These are phyloP conservation scores for Kurtzmaniella natalensis DNA, from an alignment of 1,139 yeast genomes.

Conservation along the genomic window DNA sequence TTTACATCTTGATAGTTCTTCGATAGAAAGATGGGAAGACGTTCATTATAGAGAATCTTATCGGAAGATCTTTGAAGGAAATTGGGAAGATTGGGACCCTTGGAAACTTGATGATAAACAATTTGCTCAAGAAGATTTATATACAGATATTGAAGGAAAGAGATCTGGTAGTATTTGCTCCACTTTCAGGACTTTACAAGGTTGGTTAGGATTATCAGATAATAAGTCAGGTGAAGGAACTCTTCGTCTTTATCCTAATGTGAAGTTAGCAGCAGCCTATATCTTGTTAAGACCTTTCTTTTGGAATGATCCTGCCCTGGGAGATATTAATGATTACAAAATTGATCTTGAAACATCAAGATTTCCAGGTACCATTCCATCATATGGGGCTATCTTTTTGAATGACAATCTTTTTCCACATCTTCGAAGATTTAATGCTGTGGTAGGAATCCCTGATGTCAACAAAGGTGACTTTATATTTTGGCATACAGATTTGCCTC, in stretches of 20 bases:
- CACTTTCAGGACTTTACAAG: constrained; percentile 32
- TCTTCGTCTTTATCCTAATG: constrained; percentile 25
- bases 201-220: constrained; percentile 32
- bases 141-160: constrained; percentile 14
- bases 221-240: constrained; percentile 33
- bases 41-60: constrained; percentile 25
- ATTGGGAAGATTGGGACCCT: constrained; percentile 35
- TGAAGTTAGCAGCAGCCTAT: constrained; percentile 27
- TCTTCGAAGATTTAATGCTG: constrained; percentile 11
- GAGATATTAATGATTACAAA: constrained; percentile 13
- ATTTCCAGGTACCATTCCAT: constrained; percentile 24
- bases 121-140: constrained; percentile 21
- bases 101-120: constrained; percentile 24
- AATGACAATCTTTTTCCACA: constrained; percentile 15
- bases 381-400: constrained; percentile 24
- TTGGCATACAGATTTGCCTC: constrained; percentile 38
- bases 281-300: constrained; percentile 32
- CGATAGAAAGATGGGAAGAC: constrained; percentile 39
- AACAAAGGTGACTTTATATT: constrained; percentile 28
- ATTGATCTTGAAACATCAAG: constrained; percentile 13
- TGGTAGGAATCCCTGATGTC: constrained; percentile 19
- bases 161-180: constrained; percentile 17
- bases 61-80: constrained; percentile 24
- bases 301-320: constrained; percentile 11
- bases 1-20: constrained; percentile 33